Conservation (phyloP, 257 asterid genomes). For the Henckelia pumila region DNA sequence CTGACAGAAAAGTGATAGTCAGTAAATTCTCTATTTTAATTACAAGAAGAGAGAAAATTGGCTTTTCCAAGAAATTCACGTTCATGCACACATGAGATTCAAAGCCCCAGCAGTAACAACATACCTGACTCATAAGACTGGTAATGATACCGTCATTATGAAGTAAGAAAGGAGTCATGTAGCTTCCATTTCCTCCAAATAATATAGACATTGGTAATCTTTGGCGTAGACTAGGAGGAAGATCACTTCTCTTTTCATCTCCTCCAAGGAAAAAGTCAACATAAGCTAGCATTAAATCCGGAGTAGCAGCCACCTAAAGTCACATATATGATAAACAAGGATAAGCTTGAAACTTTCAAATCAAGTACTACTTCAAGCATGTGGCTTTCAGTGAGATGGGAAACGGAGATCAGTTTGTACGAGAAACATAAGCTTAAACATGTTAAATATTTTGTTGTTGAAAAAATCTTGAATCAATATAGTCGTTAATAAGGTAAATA, state of each 20-base stretch:
- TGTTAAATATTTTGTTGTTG: neutral
- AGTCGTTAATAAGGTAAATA: neutral
- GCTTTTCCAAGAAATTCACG: conserved; percentile 3
- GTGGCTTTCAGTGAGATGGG: neutral
- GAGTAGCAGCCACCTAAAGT: conserved; percentile 90
- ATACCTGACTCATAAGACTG: conserved; percentile 97
- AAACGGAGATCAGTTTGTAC: neutral
- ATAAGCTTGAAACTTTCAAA: conserved; percentile 13
- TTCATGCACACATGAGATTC: conserved; percentile 18
- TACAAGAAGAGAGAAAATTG: neutral
- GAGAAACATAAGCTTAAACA: neutral
- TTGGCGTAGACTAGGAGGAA: conserved; percentile 79
- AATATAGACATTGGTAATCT: conserved; percentile 85
- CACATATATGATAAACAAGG: conserved; percentile 17
- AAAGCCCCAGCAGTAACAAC: conserved; percentile 25
- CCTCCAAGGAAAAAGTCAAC: conserved; percentile 97
- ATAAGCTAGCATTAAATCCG: conserved; percentile 94
- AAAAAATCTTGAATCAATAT: neutral
- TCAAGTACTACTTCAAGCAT: neutral
- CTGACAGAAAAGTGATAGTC: conserved; percentile 41
- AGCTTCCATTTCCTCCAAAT: conserved; percentile 98
- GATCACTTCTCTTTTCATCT: conserved; percentile 90
- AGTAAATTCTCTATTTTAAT: conserved; percentile 6
- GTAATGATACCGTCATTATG: conserved; percentile 82
- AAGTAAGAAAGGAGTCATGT: conserved; percentile 87